Percentiles rank a stretch among this genome's conserved stretches.
Evolutionary conservation across 2,329 filamentous ascomycete species (phyloP).

Genomic region (Proliferodiscus dingleyae): DNA sequence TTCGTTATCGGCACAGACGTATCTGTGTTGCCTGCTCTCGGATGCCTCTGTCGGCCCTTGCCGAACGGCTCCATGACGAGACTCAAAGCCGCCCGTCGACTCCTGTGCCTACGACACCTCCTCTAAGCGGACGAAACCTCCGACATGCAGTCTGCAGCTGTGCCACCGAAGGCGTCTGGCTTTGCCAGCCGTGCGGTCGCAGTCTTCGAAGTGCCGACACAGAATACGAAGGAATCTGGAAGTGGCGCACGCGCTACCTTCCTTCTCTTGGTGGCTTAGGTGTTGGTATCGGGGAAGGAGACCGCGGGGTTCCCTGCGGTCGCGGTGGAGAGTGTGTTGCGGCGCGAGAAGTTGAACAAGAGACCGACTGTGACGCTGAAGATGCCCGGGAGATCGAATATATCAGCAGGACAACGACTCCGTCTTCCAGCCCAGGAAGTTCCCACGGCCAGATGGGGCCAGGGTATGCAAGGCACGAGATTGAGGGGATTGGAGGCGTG

Average conservation of each 20-base stretch:
- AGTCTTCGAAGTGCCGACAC: slow-evolving; percentile 57
- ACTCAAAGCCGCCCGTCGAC: too few species aligned
- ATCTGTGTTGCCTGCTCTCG: slow-evolving; percentile 72
- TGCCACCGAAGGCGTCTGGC: slow-evolving; percentile 61
- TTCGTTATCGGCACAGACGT: slow-evolving; percentile 73
- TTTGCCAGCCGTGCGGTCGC: slow-evolving; percentile 79
- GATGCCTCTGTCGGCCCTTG: slow-evolving; percentile 63
- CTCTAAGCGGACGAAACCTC: slow-evolving; percentile 30
- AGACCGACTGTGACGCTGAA: slow-evolving; percentile 80
- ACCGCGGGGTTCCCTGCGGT: slow-evolving; percentile 83
- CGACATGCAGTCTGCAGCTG: slow-evolving; percentile 27
- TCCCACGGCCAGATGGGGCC: slow-evolving; percentile 42
- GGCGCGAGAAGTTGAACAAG: slow-evolving; percentile 71
- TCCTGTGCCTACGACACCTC: too few species aligned
- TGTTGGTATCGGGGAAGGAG: slow-evolving; percentile 81
- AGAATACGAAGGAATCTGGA: slow-evolving; percentile 69
- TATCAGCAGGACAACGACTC: slow-evolving; percentile 16
- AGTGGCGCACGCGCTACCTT: slow-evolving; percentile 81
- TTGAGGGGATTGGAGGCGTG: slow-evolving; percentile 83
- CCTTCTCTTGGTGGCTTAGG: slow-evolving; percentile 76
- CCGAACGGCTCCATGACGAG: too few species aligned
- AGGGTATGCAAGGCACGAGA: slow-evolving; percentile 81
- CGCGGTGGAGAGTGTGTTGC: slow-evolving; percentile 73
- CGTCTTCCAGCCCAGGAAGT: slow-evolving; percentile 19
- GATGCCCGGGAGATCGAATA: slow-evolving; percentile 45